Conservation (phyloP, 139 green algal species). For the Picocystis salinarum region DNA sequence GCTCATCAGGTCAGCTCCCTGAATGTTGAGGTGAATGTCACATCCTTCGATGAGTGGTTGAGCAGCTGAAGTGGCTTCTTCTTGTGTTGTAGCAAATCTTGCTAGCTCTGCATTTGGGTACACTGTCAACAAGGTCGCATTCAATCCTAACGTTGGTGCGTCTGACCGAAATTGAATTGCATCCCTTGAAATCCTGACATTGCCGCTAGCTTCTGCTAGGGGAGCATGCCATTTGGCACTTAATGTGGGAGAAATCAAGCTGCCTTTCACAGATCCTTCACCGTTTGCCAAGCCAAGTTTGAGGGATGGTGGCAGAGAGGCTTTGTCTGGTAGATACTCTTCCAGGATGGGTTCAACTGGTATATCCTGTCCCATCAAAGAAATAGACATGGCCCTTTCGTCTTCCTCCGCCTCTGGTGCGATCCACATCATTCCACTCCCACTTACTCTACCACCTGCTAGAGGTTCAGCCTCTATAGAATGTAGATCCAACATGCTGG, state of each 20-base stretch:
- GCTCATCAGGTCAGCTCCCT: constrained; percentile 42
- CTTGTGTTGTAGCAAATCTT: constrained; percentile 6
- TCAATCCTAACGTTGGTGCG: constrained; percentile 2
- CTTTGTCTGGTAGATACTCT: constrained; percentile 46
- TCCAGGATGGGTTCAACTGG: constrained; percentile 35
- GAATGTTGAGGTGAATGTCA: constrained; percentile 21
- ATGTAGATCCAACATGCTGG: constrained; percentile 18
- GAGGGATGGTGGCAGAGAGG: constrained; percentile 14
- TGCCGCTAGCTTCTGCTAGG: constrained; percentile 7
- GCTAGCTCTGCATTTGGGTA: not conserved
- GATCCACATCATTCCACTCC: constrained; percentile 55
- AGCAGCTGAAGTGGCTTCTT: constrained; percentile 21
- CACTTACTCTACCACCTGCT: constrained; percentile 57
- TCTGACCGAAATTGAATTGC: not conserved
- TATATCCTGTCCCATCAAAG: constrained; percentile 35
- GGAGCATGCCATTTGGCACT: constrained; percentile 28
- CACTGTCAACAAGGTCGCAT: constrained; percentile 9
- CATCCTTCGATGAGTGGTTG: constrained; percentile 17
- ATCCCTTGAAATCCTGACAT: not conserved
- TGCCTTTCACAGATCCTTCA: constrained; percentile 31
- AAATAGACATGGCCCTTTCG: constrained; percentile 49
- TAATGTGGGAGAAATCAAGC: constrained; percentile 36
- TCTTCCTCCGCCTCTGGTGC: constrained; percentile 51
- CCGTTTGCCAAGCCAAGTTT: constrained; percentile 20
- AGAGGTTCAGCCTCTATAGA: constrained; percentile 29